Base-by-base conservation (phyloP, 163 green algal species). In the Botryococcus braunii region DNA sequence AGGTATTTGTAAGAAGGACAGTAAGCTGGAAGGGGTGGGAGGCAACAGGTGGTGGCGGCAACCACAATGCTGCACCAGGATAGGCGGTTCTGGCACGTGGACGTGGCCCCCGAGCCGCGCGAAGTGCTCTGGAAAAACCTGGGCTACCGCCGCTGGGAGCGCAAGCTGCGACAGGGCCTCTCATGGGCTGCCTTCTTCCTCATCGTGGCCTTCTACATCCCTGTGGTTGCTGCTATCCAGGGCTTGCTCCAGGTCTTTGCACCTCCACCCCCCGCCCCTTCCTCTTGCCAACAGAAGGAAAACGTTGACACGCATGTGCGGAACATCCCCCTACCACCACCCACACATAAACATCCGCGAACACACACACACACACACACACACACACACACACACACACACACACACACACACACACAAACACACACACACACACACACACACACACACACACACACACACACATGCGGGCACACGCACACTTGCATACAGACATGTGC, bases 191-290 rank as follows among this genome's bases (percentile, higher is more conserved):
- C 62, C 0, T 82, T 71, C 64, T 69, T 71, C 31, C 49, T 39
- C 21, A 69, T 82, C 40, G 46, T 65, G 25, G 43, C 85, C n/a
- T 84, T 92, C 62, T 92, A 83, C 75, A 71, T 87, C 48, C 80
- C 81, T 37, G 66, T 80, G 4, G 77, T 80, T 3, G 60, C 69
- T 1, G 76, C 77, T 3, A 78, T 90, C 25, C 83, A 91, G 74
- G 79, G 36, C 8, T 58, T 81, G 23, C 34, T 83, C 5, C 65
- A 69, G 63, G 43, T 48, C n/a, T n/a, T n/a, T n/a, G n/a, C n/a
- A n/a, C n/a, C n/a, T n/a, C n/a, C n/a, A n/a, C n/a, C n/a, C n/a
- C n/a, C n/a, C n/a, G n/a, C n/a, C n/a, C n/a, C n/a, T n/a, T n/a
- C n/a, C n/a, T n/a, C n/a, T n/a, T n/a, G n/a, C n/a, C n/a, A n/a